These are phyloP conservation scores for Lasiosphaeria hispida DNA, from an alignment of 495 filamentous ascomycete genomes.

Conservation along the genomic window DNA sequence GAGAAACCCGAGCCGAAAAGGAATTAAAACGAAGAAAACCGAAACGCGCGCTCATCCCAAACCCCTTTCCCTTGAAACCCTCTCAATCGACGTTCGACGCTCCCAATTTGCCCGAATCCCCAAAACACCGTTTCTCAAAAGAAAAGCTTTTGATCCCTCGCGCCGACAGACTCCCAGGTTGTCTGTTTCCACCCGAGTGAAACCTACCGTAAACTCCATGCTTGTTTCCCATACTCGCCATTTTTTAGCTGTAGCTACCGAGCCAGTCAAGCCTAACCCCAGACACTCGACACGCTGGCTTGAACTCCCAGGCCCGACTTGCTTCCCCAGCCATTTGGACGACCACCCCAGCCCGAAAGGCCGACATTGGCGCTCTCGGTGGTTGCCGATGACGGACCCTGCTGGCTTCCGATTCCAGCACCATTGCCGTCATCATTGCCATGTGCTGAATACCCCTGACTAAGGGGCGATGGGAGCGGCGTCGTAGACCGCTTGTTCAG, in stretches of 20 bases:
- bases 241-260: neutral
- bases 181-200: neutral
- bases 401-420: slow-evolving; percentile 31
- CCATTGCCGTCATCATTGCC: slow-evolving; percentile 35
- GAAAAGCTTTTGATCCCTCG: slow-evolving; percentile 3
- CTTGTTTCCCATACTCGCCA: neutral
- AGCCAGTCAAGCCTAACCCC: slow-evolving; percentile 53
- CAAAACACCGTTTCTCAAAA: neutral
- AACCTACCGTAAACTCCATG: slow-evolving; percentile 2
- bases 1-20: no score
- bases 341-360: slow-evolving; percentile 64
- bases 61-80: no score
- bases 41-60: no score
- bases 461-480: slow-evolving; percentile 83
- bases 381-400: slow-evolving; percentile 37
- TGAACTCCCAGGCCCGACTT: slow-evolving; percentile 69
- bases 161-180: neutral
- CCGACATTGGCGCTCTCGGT: slow-evolving; percentile 39
- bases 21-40: no score
- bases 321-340: slow-evolving; percentile 71
- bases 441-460: slow-evolving; percentile 66
- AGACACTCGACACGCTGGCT: slow-evolving; percentile 79
- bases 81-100: no score
- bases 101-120: neutral
- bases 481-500: slow-evolving; percentile 86